Evolutionary conservation across 169 alveolate genomes (phyloP).

Genomic region (Toxoplasma gondii): DNA sequence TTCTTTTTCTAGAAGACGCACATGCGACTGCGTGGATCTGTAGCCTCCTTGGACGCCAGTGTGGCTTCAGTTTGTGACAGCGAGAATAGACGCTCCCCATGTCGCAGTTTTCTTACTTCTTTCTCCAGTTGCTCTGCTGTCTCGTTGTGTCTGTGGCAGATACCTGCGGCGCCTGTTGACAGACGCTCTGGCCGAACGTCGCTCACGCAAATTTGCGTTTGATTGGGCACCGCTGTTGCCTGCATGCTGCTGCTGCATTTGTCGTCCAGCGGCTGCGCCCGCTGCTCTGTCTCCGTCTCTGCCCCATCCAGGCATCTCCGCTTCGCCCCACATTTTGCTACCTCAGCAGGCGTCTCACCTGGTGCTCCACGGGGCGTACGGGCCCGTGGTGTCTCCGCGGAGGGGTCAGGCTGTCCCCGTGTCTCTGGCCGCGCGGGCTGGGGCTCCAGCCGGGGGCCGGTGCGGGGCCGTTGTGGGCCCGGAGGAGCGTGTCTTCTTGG

Average conservation of each 20-base stretch:
- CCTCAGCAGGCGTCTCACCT: neutral
- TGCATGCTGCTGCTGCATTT: conserved; percentile 28
- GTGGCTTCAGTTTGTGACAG: neutral
- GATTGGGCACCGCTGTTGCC: conserved; percentile 37
- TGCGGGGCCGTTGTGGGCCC: neutral
- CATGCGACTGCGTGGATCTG: neutral
- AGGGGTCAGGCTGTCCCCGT: neutral
- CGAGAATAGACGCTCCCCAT: neutral
- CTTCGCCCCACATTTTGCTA: neutral
- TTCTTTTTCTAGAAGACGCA: neutral
- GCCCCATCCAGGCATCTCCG: neutral
- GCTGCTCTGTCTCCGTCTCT: neutral
- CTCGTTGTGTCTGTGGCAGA: neutral
- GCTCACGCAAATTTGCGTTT: neutral
- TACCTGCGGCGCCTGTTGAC: conserved; percentile 23
- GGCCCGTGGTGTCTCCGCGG: conserved; percentile 24
- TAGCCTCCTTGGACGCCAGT: neutral
- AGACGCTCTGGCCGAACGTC: conserved; percentile 3
- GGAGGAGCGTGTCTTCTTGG: neutral
- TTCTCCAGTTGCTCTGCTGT: neutral
- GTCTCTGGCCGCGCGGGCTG: neutral
- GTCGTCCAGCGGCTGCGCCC: conserved; percentile 2
- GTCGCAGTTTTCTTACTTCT: too few relatives aligned
- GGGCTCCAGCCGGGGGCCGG: neutral
- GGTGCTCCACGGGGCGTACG: neutral